Evolutionary conservation across 257 asterid genomes (phyloP), one percentile per base, ranked within the genome.

Genomic region (Solanum rostratum): DNA sequence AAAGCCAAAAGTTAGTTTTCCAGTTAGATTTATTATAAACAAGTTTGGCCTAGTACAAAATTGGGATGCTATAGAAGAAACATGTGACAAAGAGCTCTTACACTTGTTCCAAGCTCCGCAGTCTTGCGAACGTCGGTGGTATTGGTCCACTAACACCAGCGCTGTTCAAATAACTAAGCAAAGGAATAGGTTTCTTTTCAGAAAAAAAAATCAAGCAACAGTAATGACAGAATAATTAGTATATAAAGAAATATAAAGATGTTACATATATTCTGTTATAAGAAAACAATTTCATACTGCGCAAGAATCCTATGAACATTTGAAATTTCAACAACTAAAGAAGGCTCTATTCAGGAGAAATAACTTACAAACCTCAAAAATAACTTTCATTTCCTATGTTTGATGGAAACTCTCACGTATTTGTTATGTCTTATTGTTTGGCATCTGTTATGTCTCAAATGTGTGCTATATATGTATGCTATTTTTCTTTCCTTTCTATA

Each of bases 81-180:
- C 33, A 54, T 14, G 14, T 8, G 41, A 12, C 60, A 39, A 50
- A 79, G 60, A 89, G 85, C 79, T 83, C 86, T 83, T 88, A 93
- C 97, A 92, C 78, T 14, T 27, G 86, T 27, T 30, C 45, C 88
- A 94, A 82, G 82, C 76, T 92, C 84, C 6, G 87, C 66, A 94
- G 88, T 27, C 43, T 29, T 65, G 92, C 90, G 41, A 92, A 92
- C 18, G 93, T 84, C 55, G 41, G 19, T 69, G 98, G 97, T 62
- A 94, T 91, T 13, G 82, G 82, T 63, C 94, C 93, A 62, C 90
- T 91, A 86, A 94, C 85, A 70, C 95, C 96, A 60, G 93, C 86
- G 82, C 95, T 92, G 45, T 89, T 88, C 18, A 90, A 63, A 84
- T 88, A 93, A 62, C 97, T 93, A 89, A 63, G 63, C 41, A 73